These are phyloP conservation scores for Epichloe uncinata DNA, from an alignment of 2,329 filamentous ascomycete genomes.

Conservation along the genomic window DNA sequence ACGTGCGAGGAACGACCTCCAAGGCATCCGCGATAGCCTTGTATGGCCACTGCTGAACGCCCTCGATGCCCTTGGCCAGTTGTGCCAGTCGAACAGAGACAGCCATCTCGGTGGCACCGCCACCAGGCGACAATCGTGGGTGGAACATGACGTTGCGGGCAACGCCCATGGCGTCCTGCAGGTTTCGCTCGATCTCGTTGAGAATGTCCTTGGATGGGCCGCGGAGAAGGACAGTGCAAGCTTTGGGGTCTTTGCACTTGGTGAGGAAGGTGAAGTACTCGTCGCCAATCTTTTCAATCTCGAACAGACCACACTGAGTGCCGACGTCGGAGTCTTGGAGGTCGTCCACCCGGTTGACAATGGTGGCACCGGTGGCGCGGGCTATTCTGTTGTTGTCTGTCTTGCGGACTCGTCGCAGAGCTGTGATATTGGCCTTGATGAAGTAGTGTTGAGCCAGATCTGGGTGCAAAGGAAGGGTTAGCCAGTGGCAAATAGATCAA, in stretches of 20 bases:
- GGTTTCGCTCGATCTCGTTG: conserved; percentile 96
- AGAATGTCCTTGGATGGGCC: conserved; percentile 96
- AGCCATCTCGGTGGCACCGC: conserved; percentile 97
- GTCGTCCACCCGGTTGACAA: conserved; percentile 93
- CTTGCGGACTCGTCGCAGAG: conserved; percentile 90
- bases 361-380: conserved; percentile 87
- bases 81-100: conserved; percentile 79
- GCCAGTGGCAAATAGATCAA: not conserved
- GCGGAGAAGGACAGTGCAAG: conserved; percentile 89
- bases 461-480: conserved; percentile 15
- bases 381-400: conserved; percentile 99
- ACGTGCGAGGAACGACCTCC: conserved; percentile 91
- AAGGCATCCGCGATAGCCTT: conserved; percentile 93
- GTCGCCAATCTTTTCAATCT: conserved; percentile 98
- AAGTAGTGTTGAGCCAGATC: conserved; percentile 97
- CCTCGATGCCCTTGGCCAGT: conserved; percentile 83
- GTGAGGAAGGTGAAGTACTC: conserved; percentile 99
- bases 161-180: conserved; percentile 97
- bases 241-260: conserved; percentile 87
- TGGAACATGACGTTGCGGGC: conserved; percentile 98
- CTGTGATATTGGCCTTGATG: conserved; percentile 88
- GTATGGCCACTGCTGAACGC: conserved; percentile 98
- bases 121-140: conserved; percentile 82
- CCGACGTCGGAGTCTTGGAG: conserved; percentile 87
- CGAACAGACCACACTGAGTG: conserved; percentile 86